A percentile compares a stretch with the other conserved stretches of the same genome.
Conservation (phyloP, 768 basidiomycete genomes). For the Neoboletus magnificus region DNA sequence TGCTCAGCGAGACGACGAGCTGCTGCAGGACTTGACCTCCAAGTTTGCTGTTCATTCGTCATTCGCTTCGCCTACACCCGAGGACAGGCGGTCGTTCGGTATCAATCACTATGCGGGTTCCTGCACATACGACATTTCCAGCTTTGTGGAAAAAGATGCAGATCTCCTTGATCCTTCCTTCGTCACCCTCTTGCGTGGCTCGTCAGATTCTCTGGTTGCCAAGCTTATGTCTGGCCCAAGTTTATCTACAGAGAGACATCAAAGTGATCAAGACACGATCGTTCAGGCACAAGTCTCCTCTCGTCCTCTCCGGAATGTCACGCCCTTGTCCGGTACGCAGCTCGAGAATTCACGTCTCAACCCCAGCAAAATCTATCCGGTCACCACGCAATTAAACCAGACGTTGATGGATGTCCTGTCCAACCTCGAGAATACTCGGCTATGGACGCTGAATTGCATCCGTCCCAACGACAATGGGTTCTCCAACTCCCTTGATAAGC, state of each 20-base stretch:
- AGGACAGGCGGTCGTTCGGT: constrained; percentile 43
- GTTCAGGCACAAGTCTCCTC: constrained; percentile 65
- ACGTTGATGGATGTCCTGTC: constrained; percentile 46
- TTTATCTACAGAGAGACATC: constrained; percentile 55
- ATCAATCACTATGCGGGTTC: constrained; percentile 60
- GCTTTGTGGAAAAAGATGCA: constrained; percentile 48
- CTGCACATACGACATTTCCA: constrained; percentile 49
- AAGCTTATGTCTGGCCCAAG: constrained; percentile 64
- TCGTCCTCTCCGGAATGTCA: constrained; percentile 50
- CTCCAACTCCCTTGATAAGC: constrained; percentile 62
- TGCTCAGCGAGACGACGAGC: constrained; percentile 45
- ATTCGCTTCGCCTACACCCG: constrained; percentile 39
- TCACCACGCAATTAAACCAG: constrained; percentile 57
- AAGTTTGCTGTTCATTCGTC: constrained; percentile 50
- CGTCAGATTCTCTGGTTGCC: constrained; percentile 50
- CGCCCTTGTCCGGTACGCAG: constrained; percentile 29
- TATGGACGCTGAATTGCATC: constrained; percentile 60
- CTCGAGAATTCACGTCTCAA: constrained; percentile 45
- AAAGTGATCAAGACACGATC: constrained; percentile 52
- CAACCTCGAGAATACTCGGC: constrained; percentile 41
- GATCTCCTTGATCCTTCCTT: constrained; percentile 55
- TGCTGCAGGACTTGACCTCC: constrained; percentile 47
- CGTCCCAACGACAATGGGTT: constrained; percentile 64
- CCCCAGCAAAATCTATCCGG: constrained; percentile 50
- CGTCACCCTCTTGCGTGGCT: constrained; percentile 50